Conservation (phyloP, 2,329 filamentous ascomycete species). For the Thelonectria blattea region DNA sequence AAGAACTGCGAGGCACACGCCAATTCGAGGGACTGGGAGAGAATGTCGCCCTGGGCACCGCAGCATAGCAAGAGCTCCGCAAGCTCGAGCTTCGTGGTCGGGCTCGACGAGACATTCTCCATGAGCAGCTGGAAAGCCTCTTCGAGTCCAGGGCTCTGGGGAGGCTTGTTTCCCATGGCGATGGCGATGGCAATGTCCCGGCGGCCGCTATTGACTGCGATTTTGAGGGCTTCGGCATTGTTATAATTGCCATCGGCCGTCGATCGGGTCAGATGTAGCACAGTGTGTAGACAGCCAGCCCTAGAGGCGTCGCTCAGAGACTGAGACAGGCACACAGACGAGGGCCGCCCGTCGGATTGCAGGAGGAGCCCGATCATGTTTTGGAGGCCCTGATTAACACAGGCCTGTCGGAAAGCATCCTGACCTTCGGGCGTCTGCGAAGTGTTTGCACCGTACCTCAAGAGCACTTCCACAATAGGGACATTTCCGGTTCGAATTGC, state of each 20-base stretch:
- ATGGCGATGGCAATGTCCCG: conserved; percentile 63
- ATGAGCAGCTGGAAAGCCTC: conserved; percentile 58
- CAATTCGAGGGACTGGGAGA: conserved; percentile 55
- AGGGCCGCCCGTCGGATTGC: conserved; percentile 55
- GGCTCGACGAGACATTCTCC: conserved; percentile 52
- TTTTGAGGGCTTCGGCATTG: conserved; percentile 57
- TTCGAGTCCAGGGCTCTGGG: conserved; percentile 54
- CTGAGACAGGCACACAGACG: conserved; percentile 52
- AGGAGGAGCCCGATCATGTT: conserved; percentile 56
- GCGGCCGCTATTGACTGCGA: conserved; percentile 55
- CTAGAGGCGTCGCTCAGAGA: conserved; percentile 58
- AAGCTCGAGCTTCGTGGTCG: conserved; percentile 57
- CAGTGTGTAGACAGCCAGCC: conserved; percentile 57
- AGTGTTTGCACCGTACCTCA: conserved; percentile 58
- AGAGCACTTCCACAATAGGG: conserved; percentile 53
- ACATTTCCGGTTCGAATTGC: conserved; percentile 54
- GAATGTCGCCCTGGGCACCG: conserved; percentile 58
- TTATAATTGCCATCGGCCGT: conserved; percentile 60
- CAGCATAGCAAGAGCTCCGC: conserved; percentile 64
- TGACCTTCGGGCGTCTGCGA: conserved; percentile 56
- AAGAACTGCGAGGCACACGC: conserved; percentile 57
- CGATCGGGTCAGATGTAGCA: conserved; percentile 57
- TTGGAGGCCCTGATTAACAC: conserved; percentile 51
- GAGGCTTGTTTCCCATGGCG: conserved; percentile 58
- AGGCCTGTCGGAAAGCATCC: conserved; percentile 60